phyloP scores from a whole-genome alignment of 352 stramenopile genomes.

The Phytophthora lateralis region DNA sequence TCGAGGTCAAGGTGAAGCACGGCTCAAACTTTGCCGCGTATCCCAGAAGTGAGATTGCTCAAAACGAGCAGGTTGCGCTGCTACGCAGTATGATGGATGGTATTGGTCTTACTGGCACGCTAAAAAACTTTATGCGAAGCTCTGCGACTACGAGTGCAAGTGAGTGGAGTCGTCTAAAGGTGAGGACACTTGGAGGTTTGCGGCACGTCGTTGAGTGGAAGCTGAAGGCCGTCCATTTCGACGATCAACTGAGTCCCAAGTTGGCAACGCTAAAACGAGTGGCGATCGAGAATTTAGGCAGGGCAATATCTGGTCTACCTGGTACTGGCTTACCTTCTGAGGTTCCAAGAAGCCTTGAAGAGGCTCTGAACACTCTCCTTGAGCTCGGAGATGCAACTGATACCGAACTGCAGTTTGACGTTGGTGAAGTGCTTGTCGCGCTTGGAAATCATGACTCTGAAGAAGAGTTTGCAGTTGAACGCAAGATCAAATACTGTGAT shows the following conservation, averaged over 20 bases:
- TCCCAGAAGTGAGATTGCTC: conserved; percentile 44
- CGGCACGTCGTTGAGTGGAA: conserved; percentile 53
- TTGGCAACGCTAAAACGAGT: conserved; percentile 43
- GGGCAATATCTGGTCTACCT: conserved; percentile 36
- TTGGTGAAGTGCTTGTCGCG: conserved; percentile 60
- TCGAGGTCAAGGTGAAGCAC: conserved; percentile 33
- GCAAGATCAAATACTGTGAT: conserved; percentile 16
- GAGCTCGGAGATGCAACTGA: conserved; percentile 30
- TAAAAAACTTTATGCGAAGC: conserved; percentile 35
- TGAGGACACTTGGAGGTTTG: conserved; percentile 32
- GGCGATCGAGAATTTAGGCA: conserved; percentile 49
- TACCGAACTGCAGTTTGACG: conserved; percentile 55
- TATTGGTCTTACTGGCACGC: conserved; percentile 36
- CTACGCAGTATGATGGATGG: conserved; percentile 52
- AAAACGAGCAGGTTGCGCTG: conserved; percentile 45
- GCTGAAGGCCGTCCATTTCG: conserved; percentile 38
- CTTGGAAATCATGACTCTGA: conserved; percentile 44
- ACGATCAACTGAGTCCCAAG: conserved; percentile 51
- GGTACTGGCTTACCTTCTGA: conserved; percentile 14
- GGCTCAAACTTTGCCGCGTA: conserved; percentile 43
- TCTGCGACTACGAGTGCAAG: conserved; percentile 5
- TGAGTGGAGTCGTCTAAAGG: conserved; percentile 46
- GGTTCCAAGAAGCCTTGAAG: conserved; percentile 31
- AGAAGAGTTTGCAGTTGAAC: conserved; percentile 26
- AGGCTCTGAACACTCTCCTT: conserved; percentile 31